Conservation (phyloP, 73 alveolate species). For the Paramecium octaurelia region DNA sequence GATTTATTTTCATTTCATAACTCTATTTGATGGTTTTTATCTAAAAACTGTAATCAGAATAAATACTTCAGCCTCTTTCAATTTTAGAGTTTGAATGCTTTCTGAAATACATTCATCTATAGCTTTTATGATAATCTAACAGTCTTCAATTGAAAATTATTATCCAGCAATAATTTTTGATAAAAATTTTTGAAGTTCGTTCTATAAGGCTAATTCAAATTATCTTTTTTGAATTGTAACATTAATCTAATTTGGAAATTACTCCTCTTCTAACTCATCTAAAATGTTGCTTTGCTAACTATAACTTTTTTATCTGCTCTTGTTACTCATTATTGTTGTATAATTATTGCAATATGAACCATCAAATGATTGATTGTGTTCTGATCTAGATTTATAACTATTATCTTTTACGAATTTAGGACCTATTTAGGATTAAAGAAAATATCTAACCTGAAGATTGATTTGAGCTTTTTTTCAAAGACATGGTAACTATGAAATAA, state of each 20-base stretch:
- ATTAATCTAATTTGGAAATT: conserved; percentile 19
- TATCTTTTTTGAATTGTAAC: not conserved
- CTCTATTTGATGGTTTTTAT: not conserved
- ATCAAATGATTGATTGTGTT: conserved; percentile 49
- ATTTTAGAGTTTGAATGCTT: not conserved
- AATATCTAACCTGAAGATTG: not conserved
- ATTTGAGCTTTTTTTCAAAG: conserved; percentile 3
- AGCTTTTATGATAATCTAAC: not conserved
- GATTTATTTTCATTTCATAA: not conserved
- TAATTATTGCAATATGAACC: not conserved
- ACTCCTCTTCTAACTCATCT: conserved; percentile 40
- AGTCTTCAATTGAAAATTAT: not conserved
- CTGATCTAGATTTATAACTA: not conserved
- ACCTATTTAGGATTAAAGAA: not conserved
- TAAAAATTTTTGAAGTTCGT: conserved; percentile 42
- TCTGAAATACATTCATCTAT: conserved; percentile 25
- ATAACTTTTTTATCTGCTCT: not conserved
- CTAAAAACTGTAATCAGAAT: not conserved
- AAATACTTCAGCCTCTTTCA: not conserved
- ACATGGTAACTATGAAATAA: not conserved
- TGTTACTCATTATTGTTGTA: not conserved
- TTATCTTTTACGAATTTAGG: conserved; percentile 8
- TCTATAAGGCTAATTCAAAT: not conserved
- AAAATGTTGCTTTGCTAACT: conserved; percentile 2
- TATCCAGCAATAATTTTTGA: not conserved